Evolutionary conservation across 768 basidiomycete genomes (phyloP), one percentile per base, ranked within the genome.

Genomic region (Wakefieldia striispora): DNA sequence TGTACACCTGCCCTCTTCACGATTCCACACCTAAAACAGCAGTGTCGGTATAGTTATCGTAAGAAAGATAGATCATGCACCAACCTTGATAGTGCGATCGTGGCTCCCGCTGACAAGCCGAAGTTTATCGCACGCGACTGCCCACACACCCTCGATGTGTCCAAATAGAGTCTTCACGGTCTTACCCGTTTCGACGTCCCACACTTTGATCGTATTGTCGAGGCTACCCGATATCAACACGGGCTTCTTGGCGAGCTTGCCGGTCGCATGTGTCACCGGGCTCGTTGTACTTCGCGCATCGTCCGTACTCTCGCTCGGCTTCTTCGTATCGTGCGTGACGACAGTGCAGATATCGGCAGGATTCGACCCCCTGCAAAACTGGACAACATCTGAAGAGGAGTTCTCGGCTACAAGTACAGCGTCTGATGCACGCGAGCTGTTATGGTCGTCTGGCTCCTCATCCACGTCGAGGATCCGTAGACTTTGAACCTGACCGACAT

Each of bases 91-190:
- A n/a, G 93, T 97, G 24, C 92, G 81, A 70, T 97, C 93, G 64
- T 98, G 95, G 61, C 92, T 95, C 7, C 84, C 95, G 45, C 90
- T 94, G 21, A 94, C 93, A 42, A 99, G 73, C 45, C 95, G 77
- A 61, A 98, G 75, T 63, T 92, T 88, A 68, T 99, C 94, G 56
- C 87, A 84, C 20, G 92, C 93, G 26, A 98, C 88, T 3, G 84
- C 86, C 97, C 97, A 99, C 16, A 99, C 93, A 46, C 97, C 97
- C 65, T 99, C 97, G 59, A 98, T 94, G 67, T 97, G 95, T 1
- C 95, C 97, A 66, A 99, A 99, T 54, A 95, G 78, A 36, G 97
- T 97, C 61, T 81, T 76, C 41, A 80, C 72, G 20, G 84, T 77
- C 60, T 85, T 82, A 35, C 87, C 92, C 1, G 84, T 81, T 59